Conservation (phyloP, 202 grass and related monocot species). For the Thinopyrum obtusiflorum region DNA sequence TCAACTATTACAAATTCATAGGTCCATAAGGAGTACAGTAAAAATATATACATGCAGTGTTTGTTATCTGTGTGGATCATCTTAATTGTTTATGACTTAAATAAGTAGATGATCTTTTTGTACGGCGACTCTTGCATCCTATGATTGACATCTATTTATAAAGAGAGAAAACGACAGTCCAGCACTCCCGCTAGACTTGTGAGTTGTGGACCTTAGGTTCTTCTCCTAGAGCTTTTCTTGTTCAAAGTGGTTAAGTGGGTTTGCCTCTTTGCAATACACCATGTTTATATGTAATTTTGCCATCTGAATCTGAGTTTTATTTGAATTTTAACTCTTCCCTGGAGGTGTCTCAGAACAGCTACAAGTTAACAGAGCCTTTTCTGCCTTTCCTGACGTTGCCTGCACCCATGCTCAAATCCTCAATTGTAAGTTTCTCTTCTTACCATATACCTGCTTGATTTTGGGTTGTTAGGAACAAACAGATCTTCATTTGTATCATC, state of each 20-base stretch:
- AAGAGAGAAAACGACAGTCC: neutral
- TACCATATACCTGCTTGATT: neutral
- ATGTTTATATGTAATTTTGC: neutral
- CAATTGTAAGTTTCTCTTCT: constrained; percentile 5
- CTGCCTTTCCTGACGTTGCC: neutral
- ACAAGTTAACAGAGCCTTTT: neutral
- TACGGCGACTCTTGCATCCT: neutral
- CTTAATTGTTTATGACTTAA: neutral
- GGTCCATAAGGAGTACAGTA: neutral
- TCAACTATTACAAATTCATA: neutral
- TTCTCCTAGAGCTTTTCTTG: neutral
- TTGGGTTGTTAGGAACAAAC: neutral
- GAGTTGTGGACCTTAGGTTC: neutral
- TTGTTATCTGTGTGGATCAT: neutral
- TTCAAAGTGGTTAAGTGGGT: neutral
- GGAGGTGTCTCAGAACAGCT: neutral
- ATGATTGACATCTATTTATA: neutral
- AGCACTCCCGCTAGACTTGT: neutral
- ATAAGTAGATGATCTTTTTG: neutral
- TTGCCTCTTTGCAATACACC: neutral
- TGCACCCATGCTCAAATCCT: neutral
- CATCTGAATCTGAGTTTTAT: neutral
- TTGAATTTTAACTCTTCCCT: neutral
- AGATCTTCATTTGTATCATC: neutral
- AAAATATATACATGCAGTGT: neutral